Conservation (phyloP, 179 eudicot genomes). For the Beta lomatogona region DNA sequence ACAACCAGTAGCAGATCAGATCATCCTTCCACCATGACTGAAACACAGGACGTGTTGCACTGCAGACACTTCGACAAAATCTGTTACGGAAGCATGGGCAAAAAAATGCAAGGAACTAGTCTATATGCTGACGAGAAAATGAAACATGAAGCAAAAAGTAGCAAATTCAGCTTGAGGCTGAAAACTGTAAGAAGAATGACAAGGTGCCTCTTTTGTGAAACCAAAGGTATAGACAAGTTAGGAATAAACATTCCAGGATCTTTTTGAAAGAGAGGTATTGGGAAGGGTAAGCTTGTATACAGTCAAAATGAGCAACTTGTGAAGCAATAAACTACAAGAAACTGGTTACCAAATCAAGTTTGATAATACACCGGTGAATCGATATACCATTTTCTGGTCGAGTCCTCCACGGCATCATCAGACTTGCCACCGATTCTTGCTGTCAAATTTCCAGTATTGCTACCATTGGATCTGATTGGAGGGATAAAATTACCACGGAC, state of each 20-base stretch:
- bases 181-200: not conserved
- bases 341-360: not conserved
- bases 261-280: not conserved
- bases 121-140: not conserved
- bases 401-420: conserved; percentile 79
- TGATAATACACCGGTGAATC: conserved; percentile 5
- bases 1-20: conserved; percentile 7
- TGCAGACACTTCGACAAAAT: not conserved
- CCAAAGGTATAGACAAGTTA: not conserved
- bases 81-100: not conserved
- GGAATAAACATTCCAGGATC: not conserved
- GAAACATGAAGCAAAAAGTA: not conserved
- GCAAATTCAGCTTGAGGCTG: not conserved
- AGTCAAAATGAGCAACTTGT: conserved; percentile 1
- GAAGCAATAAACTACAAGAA: not conserved
- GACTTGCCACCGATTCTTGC: conserved; percentile 70
- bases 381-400: conserved; percentile 82
- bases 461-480: conserved; percentile 80
- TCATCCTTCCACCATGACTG: not conserved
- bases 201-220: not conserved
- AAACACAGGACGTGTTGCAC: not conserved
- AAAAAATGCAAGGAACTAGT: not conserved
- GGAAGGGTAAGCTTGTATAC: not conserved
- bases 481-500: conserved; percentile 96
- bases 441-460: conserved; percentile 59